Percentiles rank a stretch among this genome's conserved stretches.
These are phyloP conservation scores for Diaporthe citri DNA, from an alignment of 2,329 filamentous ascomycete genomes.

Conservation along the genomic window DNA sequence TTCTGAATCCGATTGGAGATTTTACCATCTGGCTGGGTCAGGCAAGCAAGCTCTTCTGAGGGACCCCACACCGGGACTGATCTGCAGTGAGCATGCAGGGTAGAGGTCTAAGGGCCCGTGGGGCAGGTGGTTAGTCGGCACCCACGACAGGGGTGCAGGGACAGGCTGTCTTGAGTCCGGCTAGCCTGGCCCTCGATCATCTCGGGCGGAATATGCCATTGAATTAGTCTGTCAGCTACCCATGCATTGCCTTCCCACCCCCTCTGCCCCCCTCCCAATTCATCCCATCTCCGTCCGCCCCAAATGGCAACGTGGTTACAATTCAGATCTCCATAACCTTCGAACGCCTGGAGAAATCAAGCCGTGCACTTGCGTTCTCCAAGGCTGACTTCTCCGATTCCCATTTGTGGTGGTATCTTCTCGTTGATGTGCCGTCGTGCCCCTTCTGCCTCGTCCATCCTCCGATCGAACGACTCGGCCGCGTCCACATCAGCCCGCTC, in stretches of 20 bases:
- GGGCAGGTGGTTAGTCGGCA: constrained; percentile 14
- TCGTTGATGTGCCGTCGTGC: not conserved
- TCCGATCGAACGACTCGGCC: constrained; percentile 1
- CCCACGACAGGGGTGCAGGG: constrained; percentile 18
- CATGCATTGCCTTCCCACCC: constrained; percentile 2
- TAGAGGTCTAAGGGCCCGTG: constrained; percentile 9
- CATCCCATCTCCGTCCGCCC: constrained; percentile 14
- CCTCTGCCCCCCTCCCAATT: not conserved
- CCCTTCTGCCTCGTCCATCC: not conserved
- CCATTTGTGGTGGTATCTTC: not conserved
- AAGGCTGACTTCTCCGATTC: constrained; percentile 17
- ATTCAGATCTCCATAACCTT: constrained; percentile 14
- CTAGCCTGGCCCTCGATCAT: constrained; percentile 23
- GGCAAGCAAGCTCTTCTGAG: constrained; percentile 10
- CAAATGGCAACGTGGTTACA: constrained; percentile 27
- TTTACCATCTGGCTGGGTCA: constrained; percentile 15
- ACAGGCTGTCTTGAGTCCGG: constrained; percentile 11
- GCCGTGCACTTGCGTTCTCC: not conserved
- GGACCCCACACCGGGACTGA: constrained; percentile 21
- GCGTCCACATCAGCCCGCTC: not conserved
- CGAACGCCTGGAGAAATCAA: not conserved
- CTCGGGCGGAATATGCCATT: constrained; percentile 1
- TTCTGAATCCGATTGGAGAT: constrained; percentile 29
- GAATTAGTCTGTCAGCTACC: constrained; percentile 3
- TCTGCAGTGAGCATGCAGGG: constrained; percentile 29